Conservation (phyloP, 2,329 filamentous ascomycete genomes). For the Remersonia thermophila region DNA sequence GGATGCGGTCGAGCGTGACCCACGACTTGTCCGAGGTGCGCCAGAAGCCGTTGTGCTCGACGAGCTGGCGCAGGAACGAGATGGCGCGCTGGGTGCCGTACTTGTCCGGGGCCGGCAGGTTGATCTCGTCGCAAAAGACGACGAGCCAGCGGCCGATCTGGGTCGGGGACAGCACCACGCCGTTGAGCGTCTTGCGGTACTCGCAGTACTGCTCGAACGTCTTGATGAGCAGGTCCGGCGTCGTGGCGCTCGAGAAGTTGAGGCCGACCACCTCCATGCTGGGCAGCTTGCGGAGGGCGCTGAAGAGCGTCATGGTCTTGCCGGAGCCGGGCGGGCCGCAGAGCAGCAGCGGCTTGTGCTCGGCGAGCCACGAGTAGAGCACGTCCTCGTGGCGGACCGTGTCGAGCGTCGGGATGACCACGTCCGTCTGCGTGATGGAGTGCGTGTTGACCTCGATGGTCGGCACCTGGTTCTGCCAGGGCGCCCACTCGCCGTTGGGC, state of each 20-base stretch:
- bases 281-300: slow-evolving; percentile 85
- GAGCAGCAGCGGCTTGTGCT: slow-evolving; percentile 92
- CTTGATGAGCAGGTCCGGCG: slow-evolving; percentile 93
- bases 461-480: slow-evolving; percentile 92
- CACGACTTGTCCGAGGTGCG: slow-evolving; percentile 92
- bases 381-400: slow-evolving; percentile 97
- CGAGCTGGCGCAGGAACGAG: slow-evolving; percentile 90
- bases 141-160: slow-evolving; percentile 98
- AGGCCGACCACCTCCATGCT: slow-evolving; percentile 99
- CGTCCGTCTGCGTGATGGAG: slow-evolving; percentile 92
- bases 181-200: slow-evolving; percentile 96
- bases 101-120: slow-evolving; percentile 91
- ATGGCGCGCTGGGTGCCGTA: slow-evolving; percentile 97
- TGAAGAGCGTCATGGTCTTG: slow-evolving; percentile 99
- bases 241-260: slow-evolving; percentile 98
- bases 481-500: slow-evolving; percentile 76
- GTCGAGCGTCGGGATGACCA: slow-evolving; percentile 94
- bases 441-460: slow-evolving; percentile 96
- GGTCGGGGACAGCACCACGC: slow-evolving; percentile 86
- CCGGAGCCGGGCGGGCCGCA: slow-evolving; percentile 96
- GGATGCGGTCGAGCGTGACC: slow-evolving; percentile 94
- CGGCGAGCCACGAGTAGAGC: slow-evolving; percentile 97
- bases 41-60: slow-evolving; percentile 99
- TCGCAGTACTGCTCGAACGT: slow-evolving; percentile 99
- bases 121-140: slow-evolving; percentile 99